Base-by-base conservation (phyloP, 108 stramenopile species). In the Skeletonema grethae region DNA sequence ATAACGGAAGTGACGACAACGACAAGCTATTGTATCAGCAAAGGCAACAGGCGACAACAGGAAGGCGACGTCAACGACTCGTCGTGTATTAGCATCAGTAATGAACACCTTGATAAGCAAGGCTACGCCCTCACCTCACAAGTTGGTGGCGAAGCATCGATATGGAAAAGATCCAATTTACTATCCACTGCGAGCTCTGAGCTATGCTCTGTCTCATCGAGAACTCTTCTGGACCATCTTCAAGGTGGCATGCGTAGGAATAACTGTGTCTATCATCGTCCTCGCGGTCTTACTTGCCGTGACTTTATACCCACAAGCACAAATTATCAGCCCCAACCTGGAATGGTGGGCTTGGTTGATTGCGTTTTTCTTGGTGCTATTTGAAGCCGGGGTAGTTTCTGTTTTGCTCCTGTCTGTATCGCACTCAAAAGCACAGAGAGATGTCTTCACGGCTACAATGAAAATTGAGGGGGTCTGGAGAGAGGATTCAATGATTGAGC, bases 301-400 rank as follows among this genome's bases (percentile, higher is more conserved):
- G 39, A 50, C 79, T 53, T 43, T 80, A 28, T 53, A 70, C 13
- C 68, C 69, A 11, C 79, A 80, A 25, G 79, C 74, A 41, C 12
- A 60, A 25, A 25, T 43, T 18, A 69, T 80, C 25, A 70, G 65
- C 32, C 11, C 73, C 5, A 31, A 61, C 36, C 22, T 69, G 25
- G 57, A 39, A 36, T 80, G 79, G 79, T 80, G 79, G 79, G 61
- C 73, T 20, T 80, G 79, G 79, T 62, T 75, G 5, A 29, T 80
- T 25, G 73, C 72, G 2, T 48, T 79, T 2, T 36, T 79, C 4
- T 28, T 72, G 16, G 78, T 79, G 25, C 46, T 79, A n/a, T 29
- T 75, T 36, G 73, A 79, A 30, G 34, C 78, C 11, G 73, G 73
- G 6, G 34, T 80, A 5, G 41, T 46, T 13, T 68, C 79, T 20